Base-by-base conservation (phyloP, 306 rosid genomes). In the Malus fusca region DNA sequence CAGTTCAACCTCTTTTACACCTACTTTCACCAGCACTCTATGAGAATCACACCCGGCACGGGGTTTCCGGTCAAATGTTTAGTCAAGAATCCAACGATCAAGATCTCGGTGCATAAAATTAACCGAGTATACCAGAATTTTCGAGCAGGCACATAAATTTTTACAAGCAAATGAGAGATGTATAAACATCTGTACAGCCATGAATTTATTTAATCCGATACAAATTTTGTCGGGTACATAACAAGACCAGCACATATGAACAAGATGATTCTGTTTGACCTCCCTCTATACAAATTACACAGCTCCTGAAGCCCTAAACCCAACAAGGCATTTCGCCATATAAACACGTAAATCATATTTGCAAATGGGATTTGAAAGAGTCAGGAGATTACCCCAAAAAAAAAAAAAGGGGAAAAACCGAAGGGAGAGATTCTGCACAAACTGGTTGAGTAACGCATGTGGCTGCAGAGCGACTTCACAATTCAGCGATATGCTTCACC, bases 401-500 rank as follows among this genome's bases (percentile, higher is more conserved):
- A 31, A 31, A 0, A 65, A 11, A 62, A 72, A 44, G 48, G 31
- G 55, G 68, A 33, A 73, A 82, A 86, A 74, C 70, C 83, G 75
- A 68, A 82, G 22, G 79, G 78, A 77, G 77, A 84, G 69, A 82
- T 79, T 73, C 86, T 87, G 89, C 91, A 84, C 91, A 87, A 62
- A 73, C 73, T 66, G 1, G 84, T 78, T 55, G 72, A 55, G 77
- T 11, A 71, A 77, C 42, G 85, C 92, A 80, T 82, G 87, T 78
- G 67, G 80, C 89, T 74, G 77, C 77, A 79, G 85, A 80, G 84
- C 86, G 86, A 73, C 86, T 78, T 76, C 82, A 78, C 82, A 77
- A 37, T 80, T 72, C 86, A 84, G 89, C 90, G 75, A 78, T 59
- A 84, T 81, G 88, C 84, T 82, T 85, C 87, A 59, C 85, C 83